Evolutionary conservation across 768 basidiomycete species (phyloP).

Genomic region (Lentinula sp.): DNA sequence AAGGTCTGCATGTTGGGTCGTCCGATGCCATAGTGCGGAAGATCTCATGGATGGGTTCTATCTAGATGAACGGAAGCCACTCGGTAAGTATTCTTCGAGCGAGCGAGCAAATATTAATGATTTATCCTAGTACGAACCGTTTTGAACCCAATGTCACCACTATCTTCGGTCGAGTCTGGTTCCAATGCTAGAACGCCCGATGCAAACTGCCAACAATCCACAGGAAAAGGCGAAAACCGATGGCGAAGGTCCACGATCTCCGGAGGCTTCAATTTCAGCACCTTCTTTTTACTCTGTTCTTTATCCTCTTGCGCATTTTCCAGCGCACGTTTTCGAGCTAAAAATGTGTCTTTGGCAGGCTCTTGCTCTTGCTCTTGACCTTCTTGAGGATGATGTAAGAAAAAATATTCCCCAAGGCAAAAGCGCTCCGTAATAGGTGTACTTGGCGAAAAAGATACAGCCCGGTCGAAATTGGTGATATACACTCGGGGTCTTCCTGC

Average conservation of each 20-base stretch:
- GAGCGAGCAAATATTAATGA: neutral
- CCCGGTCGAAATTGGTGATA: neutral
- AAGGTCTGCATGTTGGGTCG: neutral
- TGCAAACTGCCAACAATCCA: constrained; percentile 3
- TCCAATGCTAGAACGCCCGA: neutral
- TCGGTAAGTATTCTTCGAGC: neutral
- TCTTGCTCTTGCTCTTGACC: neutral
- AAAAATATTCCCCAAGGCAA: neutral
- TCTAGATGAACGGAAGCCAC: neutral
- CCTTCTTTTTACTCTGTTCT: neutral
- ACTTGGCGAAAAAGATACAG: neutral
- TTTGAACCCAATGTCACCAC: neutral
- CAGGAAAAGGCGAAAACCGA: constrained; percentile 2
- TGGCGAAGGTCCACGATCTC: neutral
- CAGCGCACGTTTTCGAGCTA: neutral
- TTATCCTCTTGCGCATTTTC: neutral
- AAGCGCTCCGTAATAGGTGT: neutral
- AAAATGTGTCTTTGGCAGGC: neutral
- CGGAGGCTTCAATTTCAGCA: neutral
- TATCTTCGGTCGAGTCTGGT: neutral
- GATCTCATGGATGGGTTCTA: neutral
- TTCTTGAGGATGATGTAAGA: neutral
- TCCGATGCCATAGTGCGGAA: neutral
- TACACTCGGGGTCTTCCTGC: neutral
- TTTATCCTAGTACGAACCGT: neutral